phyloP scores from a whole-genome alignment of 495 filamentous ascomycete species.

The Astrothelium subdiscretum region DNA sequence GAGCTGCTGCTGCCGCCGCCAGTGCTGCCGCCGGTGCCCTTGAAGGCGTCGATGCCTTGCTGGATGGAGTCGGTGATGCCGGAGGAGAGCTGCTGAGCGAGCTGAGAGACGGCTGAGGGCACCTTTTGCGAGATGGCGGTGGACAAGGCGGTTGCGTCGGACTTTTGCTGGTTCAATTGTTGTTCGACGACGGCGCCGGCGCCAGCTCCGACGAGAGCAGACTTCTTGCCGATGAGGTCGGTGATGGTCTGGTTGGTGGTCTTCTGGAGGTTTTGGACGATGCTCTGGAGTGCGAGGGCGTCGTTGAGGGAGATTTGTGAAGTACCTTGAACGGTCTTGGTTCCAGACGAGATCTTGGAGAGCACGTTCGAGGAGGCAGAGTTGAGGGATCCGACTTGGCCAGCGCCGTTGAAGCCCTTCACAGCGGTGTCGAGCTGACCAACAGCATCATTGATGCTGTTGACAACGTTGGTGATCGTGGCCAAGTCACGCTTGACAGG shows the following conservation, averaged over 20 bases:
- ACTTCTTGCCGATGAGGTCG: not conserved
- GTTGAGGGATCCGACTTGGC: not conserved
- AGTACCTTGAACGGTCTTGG: not conserved
- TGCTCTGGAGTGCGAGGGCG: not conserved
- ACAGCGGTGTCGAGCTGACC: not conserved
- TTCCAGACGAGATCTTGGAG: not conserved
- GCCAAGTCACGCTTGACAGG: conserved; percentile 1
- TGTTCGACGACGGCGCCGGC: not conserved
- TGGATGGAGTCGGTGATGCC: not conserved
- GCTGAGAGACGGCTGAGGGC: not conserved
- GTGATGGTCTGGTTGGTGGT: not conserved
- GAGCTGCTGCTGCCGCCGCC: no score
- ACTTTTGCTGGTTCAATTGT: not conserved
- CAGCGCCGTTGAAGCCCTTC: not conserved
- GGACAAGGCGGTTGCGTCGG: not conserved
- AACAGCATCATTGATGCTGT: not conserved
- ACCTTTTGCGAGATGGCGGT: not conserved
- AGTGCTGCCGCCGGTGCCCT: not conserved
- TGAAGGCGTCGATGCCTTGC: not conserved
- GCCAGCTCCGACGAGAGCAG: not conserved
- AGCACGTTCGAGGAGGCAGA: not conserved
- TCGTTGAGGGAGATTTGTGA: not conserved
- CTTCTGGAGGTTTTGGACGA: not conserved
- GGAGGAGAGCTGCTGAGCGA: not conserved
- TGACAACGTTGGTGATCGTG: not conserved